Percentiles rank a stretch among this genome's conserved stretches.
Evolutionary conservation across 2,329 filamentous ascomycete species (phyloP).

Genomic region (Onygenales sp.): DNA sequence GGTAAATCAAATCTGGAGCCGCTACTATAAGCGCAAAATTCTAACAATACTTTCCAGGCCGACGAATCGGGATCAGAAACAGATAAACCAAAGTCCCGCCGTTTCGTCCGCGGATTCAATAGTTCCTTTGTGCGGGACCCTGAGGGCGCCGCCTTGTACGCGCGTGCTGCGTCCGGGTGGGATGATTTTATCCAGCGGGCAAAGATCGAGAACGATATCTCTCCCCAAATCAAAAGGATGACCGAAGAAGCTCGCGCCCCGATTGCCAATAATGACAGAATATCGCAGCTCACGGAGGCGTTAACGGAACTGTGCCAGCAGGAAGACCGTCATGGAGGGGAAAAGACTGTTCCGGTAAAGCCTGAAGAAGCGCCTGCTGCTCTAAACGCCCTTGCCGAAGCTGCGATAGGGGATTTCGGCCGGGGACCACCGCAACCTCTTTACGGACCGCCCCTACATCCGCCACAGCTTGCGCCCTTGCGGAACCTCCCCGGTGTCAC

Average conservation of each 20-base stretch:
- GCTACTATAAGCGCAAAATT: constrained; percentile 1
- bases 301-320: constrained; percentile 17
- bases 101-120: constrained; percentile 19
- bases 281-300: constrained; percentile 10
- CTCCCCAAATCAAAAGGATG: constrained; percentile 30
- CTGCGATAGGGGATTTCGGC: constrained; percentile 4
- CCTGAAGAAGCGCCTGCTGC: constrained; percentile 14
- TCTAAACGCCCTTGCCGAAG: constrained; percentile 27
- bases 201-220: constrained; percentile 27
- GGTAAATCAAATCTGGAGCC: constrained; percentile 15
- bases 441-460: neutral
- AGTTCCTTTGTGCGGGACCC: constrained; percentile 26
- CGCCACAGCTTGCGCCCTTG: constrained; percentile 1
- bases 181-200: constrained; percentile 32
- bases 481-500: neutral
- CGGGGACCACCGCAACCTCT: constrained; percentile 1
- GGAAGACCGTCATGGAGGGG: constrained; percentile 20
- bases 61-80: constrained; percentile 11
- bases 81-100: constrained; percentile 1
- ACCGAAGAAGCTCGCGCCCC: constrained; percentile 12
- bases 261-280: constrained; percentile 2
- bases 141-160: constrained; percentile 24
- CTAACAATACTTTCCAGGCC: constrained; percentile 2
- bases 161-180: constrained; percentile 28
- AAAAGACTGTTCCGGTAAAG: constrained; percentile 9